Percentiles rank a stretch among this genome's conserved stretches.
Conservation (phyloP, 345 rosid species). For the Anacardium occidentale region DNA sequence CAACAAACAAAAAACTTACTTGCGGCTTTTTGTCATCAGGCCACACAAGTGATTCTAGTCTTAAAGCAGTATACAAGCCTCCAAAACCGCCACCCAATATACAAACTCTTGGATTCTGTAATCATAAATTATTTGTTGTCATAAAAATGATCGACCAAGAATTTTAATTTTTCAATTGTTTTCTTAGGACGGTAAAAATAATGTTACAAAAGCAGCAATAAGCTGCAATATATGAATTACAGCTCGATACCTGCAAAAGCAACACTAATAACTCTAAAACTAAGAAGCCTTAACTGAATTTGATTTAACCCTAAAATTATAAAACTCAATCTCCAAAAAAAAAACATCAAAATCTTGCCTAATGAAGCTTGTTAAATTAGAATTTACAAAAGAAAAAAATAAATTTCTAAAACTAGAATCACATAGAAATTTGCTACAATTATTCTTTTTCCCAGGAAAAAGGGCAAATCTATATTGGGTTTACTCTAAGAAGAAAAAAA, state of each 20-base stretch:
- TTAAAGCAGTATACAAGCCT: slow-evolving; percentile 85
- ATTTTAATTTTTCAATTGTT: neutral
- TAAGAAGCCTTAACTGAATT: neutral
- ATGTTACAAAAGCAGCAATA: neutral
- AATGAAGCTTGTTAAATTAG: no score
- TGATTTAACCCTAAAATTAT: neutral
- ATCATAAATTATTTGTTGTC: slow-evolving; percentile 4
- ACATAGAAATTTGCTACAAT: no score
- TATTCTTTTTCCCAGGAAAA: no score
- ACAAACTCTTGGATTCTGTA: slow-evolving; percentile 63
- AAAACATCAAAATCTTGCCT: no score
- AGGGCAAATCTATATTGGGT: no score
- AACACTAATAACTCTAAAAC: neutral
- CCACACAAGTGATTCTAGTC: slow-evolving; percentile 90
- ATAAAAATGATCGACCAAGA: neutral
- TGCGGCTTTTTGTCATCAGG: slow-evolving; percentile 79
- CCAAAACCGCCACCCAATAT: slow-evolving; percentile 88
- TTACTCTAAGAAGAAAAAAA: neutral
- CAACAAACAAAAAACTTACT: slow-evolving; percentile 28
- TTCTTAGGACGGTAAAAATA: neutral
- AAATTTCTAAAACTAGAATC: no score
- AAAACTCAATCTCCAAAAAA: neutral
- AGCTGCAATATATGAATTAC: neutral
- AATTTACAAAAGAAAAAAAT: no score
- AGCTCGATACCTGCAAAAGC: neutral